Evolutionary conservation across 441 rosid species (phyloP), one percentile per base, ranked within the genome.

Genomic region (Euphorbia celastroides): DNA sequence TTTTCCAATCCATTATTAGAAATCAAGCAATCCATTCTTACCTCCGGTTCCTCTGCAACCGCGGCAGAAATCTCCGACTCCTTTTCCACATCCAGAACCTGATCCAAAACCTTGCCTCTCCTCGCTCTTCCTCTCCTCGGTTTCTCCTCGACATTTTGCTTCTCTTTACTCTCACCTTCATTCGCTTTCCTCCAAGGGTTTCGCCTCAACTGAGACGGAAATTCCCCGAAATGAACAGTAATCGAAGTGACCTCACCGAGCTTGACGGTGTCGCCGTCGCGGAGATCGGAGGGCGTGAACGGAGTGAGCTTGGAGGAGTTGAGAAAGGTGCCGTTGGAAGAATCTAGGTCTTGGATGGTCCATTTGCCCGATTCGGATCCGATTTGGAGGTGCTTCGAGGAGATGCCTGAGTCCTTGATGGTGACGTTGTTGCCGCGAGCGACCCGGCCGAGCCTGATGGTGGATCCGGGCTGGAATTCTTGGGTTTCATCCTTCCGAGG

Each of bases 261-360:
- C 80, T 86, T 82, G 65, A 89, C 20, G 23, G 30, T 67, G 64
- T 89, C 90, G 38, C 89, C 83, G 54, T 83, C 64, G 66, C 58
- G 19, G 67, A 87, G 90, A 46, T 72, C 77, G 7, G 71, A 56
- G 6, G 84, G 76, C 0, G 65, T 66, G 36, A 79, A 72, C 13
- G 81, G 80, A 6, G 80, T 58, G 44, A 85, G 52, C 30, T 34
- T 10, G 7, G 66, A 61, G 57, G 86, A 74, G 70, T 92, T 87
- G 60, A 92, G 52, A 50, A 68, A 14, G 7, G 96, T 89, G 20
- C 97, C 97, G 63, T 89, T 92, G 56, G 96, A 92, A 70, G 96
- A 92, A 19, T 80, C 89, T 16, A 87, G 83, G 71, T 92, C 96
- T 30, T 66, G 78, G 72, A 89, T 69, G 44, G 70, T 51, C 94